Evolutionary conservation across 305 asterid species (phyloP), one percentile per base, ranked within the genome.

Genomic region (Fraxinus xanthoxyloides): DNA sequence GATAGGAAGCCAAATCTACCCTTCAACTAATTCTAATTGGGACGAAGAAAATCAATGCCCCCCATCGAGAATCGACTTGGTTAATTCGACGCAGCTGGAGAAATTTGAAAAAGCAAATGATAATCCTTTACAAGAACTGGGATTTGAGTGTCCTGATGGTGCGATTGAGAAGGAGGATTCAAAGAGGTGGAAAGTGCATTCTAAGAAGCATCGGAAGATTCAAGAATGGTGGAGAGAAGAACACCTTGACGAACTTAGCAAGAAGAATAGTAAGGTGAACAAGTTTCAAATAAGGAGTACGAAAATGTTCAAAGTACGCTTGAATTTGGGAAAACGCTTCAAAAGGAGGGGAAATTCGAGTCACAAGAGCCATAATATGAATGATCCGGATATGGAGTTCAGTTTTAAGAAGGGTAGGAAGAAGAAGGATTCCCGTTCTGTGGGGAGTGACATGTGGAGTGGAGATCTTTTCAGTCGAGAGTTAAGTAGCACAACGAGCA

Each of bases 221-320:
- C 91, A 90, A 43, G 99, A 95, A 79, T 95, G 99, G 99, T 95
- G 99, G 99, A 95, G 87, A 86, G 98, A 95, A 63, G 98, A 95
- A 86, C 92, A 90, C 43, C 82, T 92, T 35, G 89, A 90, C 56
- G 97, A 90, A 54, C 86, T 85, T 28, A 82, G 81, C 78, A 88
- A 85, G 90, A 90, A 87, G 87, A 83, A 82, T 38, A 85, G 69
- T 2, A 88, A 83, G 75, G 69, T 32, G 1, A 83, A 78, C 2
- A 85, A 85, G 85, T 46, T 81, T 15, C 78, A 80, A 35, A 4
- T 38, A 8, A 84, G 87, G 88, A 72, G 84, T 12, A 89, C 81
- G 72, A 78, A 82, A 67, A 81, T 85, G 73, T 63, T 87, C 24
- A 92, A 87, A 79, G 89, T 87, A 17, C 94, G 90, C 84, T 92